A percentile compares a stretch with the other conserved stretches of the same genome.
Conservation (phyloP, 73 alveolate species). For the Effrenium voratum region DNA sequence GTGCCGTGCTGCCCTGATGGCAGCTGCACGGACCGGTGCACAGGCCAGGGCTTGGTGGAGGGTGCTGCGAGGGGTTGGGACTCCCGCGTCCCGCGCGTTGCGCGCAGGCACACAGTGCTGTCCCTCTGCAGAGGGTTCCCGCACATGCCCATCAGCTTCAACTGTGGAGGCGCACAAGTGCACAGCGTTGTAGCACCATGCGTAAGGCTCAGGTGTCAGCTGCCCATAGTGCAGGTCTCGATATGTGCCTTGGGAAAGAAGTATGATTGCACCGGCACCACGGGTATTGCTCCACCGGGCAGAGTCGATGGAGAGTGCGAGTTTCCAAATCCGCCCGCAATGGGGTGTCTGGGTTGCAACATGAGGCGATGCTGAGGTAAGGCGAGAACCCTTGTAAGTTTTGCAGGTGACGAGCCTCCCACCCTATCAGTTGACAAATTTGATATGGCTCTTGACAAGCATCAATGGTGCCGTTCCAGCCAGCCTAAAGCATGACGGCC, state of each 20-base stretch:
- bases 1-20: conserved; percentile 91
- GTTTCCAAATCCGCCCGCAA: conserved; percentile 81
- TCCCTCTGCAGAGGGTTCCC: conserved; percentile 38
- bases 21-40: conserved; percentile 77
- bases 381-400: too few relatives aligned
- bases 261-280: conserved; percentile 76
- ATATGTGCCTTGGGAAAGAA: conserved; percentile 60
- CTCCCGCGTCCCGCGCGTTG: neutral
- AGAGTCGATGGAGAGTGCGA: conserved; percentile 32
- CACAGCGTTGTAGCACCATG: neutral
- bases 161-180: conserved; percentile 13
- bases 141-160: conserved; percentile 46
- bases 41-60: neutral
- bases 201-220: neutral
- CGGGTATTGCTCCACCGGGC: conserved; percentile 79
- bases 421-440: too few relatives aligned
- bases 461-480: too few relatives aligned
- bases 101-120: conserved; percentile 63
- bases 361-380: too few relatives aligned
- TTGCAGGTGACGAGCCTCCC: too few relatives aligned
- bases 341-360: conserved; percentile 20
- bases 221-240: neutral
- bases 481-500: too few relatives aligned
- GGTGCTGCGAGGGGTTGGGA: neutral
- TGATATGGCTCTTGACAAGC: too few relatives aligned